Evolutionary conservation across 2,329 filamentous ascomycete species (phyloP), one percentile per base, ranked within the genome.

Genomic region (Teratosphaeria gauchensis): DNA sequence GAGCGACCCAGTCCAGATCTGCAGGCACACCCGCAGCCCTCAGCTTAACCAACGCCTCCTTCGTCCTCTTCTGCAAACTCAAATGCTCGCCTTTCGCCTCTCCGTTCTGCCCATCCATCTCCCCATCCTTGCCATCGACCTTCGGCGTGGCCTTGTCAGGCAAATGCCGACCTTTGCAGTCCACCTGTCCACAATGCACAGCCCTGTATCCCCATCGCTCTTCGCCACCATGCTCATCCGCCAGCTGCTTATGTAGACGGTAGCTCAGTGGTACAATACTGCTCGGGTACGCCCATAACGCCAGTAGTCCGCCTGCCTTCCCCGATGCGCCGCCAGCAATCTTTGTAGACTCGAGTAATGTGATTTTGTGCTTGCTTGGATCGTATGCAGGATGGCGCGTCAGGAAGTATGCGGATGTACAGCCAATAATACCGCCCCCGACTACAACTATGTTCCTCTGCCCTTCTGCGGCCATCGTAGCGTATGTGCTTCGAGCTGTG

Each of bases 321-420:
- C 94, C 94, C 8, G 91, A 96, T 42, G 94, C 92, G 28, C 89
- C 92, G n/a, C 90, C 84, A 6, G 94, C 94, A 63, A 97, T 86
- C 52, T 85, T 81, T 2, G 85, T 85, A 0, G 94, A 91, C 78
- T 99, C 94, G 57, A 97, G 80, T 32, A 99, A 79, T 1, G 89
- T 95, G 67, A 97, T 87, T 56, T 80, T 86, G 72, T 96, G 89
- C 56, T 83, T 82, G 24, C 82, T 75, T 51, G 86, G 84, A 71
- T 94, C 82, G 76, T 89, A 97, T 32, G 82, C 85, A 31, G 89
- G 85, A 72, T 97, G 92, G 63, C 89, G 86, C 1, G 91, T 94
- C 51, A 97, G 79, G 70, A 86, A 97, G 74, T 97, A 97, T 59
- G 92, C 92, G 4, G 89, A 91, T 55, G 90, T 94, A 72, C 85